These are phyloP conservation scores for Eucalyptus regnans DNA, from an alignment of 345 rosid species.

Conservation along the genomic window DNA sequence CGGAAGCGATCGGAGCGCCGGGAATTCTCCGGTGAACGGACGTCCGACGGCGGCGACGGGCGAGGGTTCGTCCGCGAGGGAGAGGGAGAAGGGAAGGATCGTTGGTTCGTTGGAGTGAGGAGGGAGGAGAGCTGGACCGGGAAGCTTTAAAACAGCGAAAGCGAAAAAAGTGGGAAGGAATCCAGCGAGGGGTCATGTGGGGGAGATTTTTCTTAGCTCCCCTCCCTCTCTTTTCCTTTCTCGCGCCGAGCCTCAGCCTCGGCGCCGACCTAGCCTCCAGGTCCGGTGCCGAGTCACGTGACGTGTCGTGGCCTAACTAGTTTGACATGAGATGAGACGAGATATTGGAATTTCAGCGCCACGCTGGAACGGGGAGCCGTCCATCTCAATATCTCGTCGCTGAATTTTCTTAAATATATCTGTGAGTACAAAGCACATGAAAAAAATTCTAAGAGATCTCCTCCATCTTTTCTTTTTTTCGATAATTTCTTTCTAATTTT, in stretches of 20 bases:
- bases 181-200: not conserved
- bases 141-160: not conserved
- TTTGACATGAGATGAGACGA: no score
- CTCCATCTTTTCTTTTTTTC: not conserved
- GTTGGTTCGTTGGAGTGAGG: not conserved
- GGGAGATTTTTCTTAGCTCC: not conserved
- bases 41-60: not conserved
- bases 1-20: not conserved
- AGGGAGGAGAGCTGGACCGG: not conserved
- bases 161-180: not conserved
- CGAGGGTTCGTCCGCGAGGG: not conserved
- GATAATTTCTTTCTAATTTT: not conserved
- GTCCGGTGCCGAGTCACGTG: not conserved
- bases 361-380: not conserved
- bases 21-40: not conserved
- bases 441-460: not conserved
- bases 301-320: not conserved
- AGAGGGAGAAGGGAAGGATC: not conserved
- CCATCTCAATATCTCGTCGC: not conserved
- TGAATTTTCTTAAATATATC: no score
- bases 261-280: not conserved
- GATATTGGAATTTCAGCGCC: not conserved
- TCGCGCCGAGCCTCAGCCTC: not conserved
- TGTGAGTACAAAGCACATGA: not conserved
- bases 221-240: not conserved